Percentiles rank a stretch among this genome's conserved stretches.
phyloP scores from a whole-genome alignment of 2,329 filamentous ascomycete species.

The Beauveria caledonica region DNA sequence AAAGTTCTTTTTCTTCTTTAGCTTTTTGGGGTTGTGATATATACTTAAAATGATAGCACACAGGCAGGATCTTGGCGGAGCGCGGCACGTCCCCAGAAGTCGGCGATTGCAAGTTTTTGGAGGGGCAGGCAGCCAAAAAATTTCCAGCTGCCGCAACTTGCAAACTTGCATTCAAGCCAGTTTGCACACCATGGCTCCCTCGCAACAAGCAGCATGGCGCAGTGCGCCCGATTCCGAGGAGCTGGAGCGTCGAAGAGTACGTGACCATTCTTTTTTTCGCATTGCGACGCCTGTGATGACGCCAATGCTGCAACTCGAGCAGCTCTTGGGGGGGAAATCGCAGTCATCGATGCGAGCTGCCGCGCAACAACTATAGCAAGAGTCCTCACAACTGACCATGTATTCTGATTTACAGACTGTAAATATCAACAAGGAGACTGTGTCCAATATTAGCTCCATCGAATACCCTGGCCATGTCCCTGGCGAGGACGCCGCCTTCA shows the following conservation, averaged over 20 bases:
- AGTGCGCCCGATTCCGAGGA: constrained; percentile 43
- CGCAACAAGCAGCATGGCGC: constrained; percentile 27
- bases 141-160: constrained; percentile 14
- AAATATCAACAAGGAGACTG: constrained; percentile 80
- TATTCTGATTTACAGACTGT: constrained; percentile 54
- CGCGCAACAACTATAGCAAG: neutral
- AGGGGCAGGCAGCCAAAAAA: constrained; percentile 27
- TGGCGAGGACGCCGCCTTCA: constrained; percentile 78
- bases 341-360: neutral
- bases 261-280: constrained; percentile 11
- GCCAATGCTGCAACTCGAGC: neutral
- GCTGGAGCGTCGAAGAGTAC: constrained; percentile 53
- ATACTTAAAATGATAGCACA: neutral
- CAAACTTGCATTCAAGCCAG: neutral
- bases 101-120: constrained; percentile 15
- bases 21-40: too few relatives aligned
- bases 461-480: constrained; percentile 90
- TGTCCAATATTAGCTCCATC: constrained; percentile 79
- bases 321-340: neutral
- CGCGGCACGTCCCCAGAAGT: constrained; percentile 1
- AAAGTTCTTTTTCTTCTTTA: too few relatives aligned
- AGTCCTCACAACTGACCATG: neutral
- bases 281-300: neutral
- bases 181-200: constrained; percentile 23
- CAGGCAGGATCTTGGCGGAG: neutral